phyloP scores from a whole-genome alignment of 2,329 filamentous ascomycete genomes.

The Arthrobotrys sinensis region DNA sequence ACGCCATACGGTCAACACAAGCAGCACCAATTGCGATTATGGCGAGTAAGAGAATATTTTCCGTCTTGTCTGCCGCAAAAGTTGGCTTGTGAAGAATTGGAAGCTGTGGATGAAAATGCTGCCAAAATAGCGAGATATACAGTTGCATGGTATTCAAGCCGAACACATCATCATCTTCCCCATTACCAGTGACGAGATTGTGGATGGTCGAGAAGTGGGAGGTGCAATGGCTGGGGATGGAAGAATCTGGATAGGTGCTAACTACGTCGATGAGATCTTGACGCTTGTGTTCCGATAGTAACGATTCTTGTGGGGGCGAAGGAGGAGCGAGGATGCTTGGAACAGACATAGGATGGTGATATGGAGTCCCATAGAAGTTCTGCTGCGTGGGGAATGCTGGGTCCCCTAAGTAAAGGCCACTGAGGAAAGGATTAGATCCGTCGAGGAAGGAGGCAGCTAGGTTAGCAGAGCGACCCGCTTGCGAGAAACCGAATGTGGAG shows the following conservation, averaged over 20 bases:
- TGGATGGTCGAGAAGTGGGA: constrained; percentile 54
- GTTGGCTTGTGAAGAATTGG: constrained; percentile 96
- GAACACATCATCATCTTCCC: constrained; percentile 76
- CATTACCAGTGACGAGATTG: constrained; percentile 29
- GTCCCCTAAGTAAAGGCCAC: constrained; percentile 70
- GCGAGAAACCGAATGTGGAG: constrained; percentile 64
- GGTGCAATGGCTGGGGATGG: constrained; percentile 66
- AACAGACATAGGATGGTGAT: constrained; percentile 89
- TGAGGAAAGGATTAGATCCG: constrained; percentile 52
- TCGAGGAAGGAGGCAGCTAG: constrained; percentile 57
- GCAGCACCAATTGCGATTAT: constrained; percentile 95
- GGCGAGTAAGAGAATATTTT: constrained; percentile 84
- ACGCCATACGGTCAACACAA: constrained; percentile 86
- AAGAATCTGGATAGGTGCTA: constrained; percentile 68
- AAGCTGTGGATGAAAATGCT: constrained; percentile 92
- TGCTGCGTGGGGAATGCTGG: constrained; percentile 66
- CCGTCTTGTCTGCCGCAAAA: constrained; percentile 88
- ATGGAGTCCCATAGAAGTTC: constrained; percentile 71
- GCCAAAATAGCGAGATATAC: constrained; percentile 94
- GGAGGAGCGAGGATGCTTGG: constrained; percentile 72
- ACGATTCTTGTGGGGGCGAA: constrained; percentile 78
- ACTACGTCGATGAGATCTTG: constrained; percentile 87
- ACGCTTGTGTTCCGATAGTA: constrained; percentile 89
- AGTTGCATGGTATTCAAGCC: constrained; percentile 96
- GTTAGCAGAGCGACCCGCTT: constrained; percentile 51